A percentile compares a stretch with the other conserved stretches of the same genome.
Conservation (phyloP, 345 rosid genomes). For the Lumnitzera racemosa region DNA sequence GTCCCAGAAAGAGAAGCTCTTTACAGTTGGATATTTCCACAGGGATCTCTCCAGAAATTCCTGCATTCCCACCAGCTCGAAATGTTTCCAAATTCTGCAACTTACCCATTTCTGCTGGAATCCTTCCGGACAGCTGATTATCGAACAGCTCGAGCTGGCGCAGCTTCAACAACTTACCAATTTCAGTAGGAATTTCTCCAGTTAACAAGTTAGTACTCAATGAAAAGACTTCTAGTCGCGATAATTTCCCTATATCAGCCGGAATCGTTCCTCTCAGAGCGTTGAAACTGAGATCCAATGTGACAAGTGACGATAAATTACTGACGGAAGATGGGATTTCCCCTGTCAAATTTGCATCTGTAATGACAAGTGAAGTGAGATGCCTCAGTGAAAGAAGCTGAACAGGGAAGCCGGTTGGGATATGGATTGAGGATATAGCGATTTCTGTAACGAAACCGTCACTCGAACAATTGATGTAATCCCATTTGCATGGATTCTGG, state of each 20-base stretch:
- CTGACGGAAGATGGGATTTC: conserved; percentile 41
- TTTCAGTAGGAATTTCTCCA: conserved; percentile 39
- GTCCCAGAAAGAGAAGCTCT: conserved; percentile 37
- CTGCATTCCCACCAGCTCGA: conserved; percentile 62
- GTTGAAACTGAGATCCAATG: conserved; percentile 59
- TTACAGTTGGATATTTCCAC: conserved; percentile 48
- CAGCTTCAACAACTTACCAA: conserved; percentile 46
- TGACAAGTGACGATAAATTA: conserved; percentile 38
- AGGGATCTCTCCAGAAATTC: conserved; percentile 52
- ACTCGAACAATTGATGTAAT: conserved; percentile 37
- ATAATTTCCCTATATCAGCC: conserved; percentile 35
- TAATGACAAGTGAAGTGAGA: conserved; percentile 40
- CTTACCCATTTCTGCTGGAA: conserved; percentile 47
- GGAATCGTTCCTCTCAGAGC: conserved; percentile 45
- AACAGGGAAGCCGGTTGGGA: conserved; percentile 40
- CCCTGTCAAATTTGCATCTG: conserved; percentile 49
- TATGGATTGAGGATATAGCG: conserved; percentile 25
- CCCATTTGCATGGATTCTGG: conserved; percentile 60
- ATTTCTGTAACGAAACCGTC: conserved; percentile 39
- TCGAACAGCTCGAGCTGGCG: conserved; percentile 46
- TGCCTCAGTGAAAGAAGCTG: conserved; percentile 36
- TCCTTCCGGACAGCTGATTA: conserved; percentile 46
- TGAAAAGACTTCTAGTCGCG: conserved; percentile 26
- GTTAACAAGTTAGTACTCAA: conserved; percentile 39
- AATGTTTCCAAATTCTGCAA: conserved; percentile 33